Conservation (phyloP, 1,284 basidiomycete species). For the Porodaedalea pini region DNA sequence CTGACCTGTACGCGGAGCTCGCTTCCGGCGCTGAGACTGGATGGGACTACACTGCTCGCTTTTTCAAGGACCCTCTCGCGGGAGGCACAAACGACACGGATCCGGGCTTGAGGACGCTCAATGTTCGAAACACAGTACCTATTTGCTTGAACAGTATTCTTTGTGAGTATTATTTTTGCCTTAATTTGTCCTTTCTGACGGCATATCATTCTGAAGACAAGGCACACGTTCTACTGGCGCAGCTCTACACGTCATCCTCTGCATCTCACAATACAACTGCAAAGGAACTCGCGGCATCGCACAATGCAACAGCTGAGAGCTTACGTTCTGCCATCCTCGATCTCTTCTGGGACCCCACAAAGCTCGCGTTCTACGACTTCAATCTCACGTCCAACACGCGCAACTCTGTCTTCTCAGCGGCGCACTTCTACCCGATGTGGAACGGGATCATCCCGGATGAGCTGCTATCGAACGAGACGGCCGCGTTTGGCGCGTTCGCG, state of each 20-base stretch:
- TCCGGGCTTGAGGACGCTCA: constrained; percentile 66
- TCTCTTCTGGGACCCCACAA: constrained; percentile 78
- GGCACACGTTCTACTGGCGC: constrained; percentile 58
- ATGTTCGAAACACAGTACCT: constrained; percentile 67
- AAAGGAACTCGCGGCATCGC: constrained; percentile 38
- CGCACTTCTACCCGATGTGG: constrained; percentile 87
- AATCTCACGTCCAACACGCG: constrained; percentile 65
- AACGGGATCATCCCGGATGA: constrained; percentile 78
- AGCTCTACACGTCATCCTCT: constrained; percentile 51
- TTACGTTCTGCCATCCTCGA: constrained; percentile 76
- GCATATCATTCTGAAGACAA: constrained; percentile 46
- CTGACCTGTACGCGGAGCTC: constrained; percentile 82
- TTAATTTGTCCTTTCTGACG: not conserved
- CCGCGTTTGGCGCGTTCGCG: constrained; percentile 73
- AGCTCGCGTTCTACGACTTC: constrained; percentile 88
- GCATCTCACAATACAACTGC: constrained; percentile 37
- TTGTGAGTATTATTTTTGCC: constrained; percentile 45
- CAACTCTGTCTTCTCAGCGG: constrained; percentile 62
- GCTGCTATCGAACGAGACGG: constrained; percentile 50
- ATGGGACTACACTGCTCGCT: constrained; percentile 52
- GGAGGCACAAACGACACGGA: constrained; percentile 37
- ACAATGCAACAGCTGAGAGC: constrained; percentile 54
- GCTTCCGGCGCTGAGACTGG: constrained; percentile 84
- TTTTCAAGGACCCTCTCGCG: constrained; percentile 43
- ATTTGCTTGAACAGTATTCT: constrained; percentile 85